These are phyloP conservation scores for Raphanus sativus DNA, from an alignment of 345 rosid species.

Conservation along the genomic window DNA sequence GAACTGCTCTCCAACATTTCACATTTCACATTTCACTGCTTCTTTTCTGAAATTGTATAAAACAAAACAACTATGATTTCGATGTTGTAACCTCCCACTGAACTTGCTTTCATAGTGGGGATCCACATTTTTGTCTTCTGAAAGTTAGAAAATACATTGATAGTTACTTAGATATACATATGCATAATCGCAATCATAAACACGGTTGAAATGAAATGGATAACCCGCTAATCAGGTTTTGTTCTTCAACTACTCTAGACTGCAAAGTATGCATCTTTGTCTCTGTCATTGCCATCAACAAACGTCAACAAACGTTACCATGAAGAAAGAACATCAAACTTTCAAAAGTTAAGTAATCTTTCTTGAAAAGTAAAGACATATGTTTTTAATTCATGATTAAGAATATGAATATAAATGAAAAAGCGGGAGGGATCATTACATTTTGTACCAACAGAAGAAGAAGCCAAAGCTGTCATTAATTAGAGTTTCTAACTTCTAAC, in stretches of 20 bases:
- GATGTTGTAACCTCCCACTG: constrained; percentile 22
- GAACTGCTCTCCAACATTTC: constrained; percentile 4
- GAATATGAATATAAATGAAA: constrained; percentile 34
- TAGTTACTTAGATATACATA: constrained; percentile 12
- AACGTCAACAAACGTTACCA: constrained; percentile 41
- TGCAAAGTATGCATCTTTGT: constrained; percentile 19
- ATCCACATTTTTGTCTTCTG: constrained; percentile 21
- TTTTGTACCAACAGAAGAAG: constrained; percentile 24
- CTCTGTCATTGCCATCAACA: constrained; percentile 31
- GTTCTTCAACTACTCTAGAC: constrained; percentile 12
- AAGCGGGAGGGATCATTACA: constrained; percentile 34
- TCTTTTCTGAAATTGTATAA: not conserved
- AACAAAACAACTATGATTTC: constrained; percentile 7
- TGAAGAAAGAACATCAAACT: constrained; percentile 41
- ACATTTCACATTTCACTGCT: constrained; percentile 14
- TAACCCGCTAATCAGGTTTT: constrained; percentile 7
- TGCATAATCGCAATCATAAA: constrained; percentile 15
- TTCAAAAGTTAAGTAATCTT: constrained; percentile 29
- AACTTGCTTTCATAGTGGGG: constrained; percentile 31
- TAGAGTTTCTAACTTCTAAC: constrained; percentile 25
- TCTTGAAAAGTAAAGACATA: constrained; percentile 30
- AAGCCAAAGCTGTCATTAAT: constrained; percentile 29
- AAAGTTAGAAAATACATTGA: constrained; percentile 1
- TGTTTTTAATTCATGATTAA: constrained; percentile 33
- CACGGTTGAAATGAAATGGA: constrained; percentile 25